Evolutionary conservation across 2,329 filamentous ascomycete species (phyloP), one percentile per base, ranked within the genome.

Genomic region (Endothia cerciana): DNA sequence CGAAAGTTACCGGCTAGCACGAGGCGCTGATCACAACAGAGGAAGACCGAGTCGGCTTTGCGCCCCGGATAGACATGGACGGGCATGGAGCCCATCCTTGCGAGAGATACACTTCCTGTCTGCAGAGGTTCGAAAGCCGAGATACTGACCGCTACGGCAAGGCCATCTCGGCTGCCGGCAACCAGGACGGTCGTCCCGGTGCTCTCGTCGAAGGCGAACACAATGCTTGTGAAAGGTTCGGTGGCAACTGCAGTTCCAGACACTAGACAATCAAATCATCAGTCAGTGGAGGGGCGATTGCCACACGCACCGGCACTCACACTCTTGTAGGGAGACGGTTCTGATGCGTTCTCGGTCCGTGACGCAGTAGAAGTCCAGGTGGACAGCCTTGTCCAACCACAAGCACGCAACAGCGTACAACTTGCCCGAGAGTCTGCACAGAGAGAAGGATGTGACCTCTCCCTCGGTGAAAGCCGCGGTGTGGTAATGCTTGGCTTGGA

Each of bases 131-230:
- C 13, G 65, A 66, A 4, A 19, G 70, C 70, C 33, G 58, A 56
- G 3, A 73, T 62, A 13, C 64, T 55, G 19, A 84, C 63, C 0
- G 77, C 83, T 36, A 85, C 72, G 1, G 87, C 72, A 43, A 84
- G 79, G 1, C 86, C 86, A 64, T 82, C 82, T 62, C 84, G 79
- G 33, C 83, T 86, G 10, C 85, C 85, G 10, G 79, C 71, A 4
- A 81, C 71, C 1, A 86, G 60, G 17, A 77, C 71, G 0, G 74
- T 70, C 7, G 71, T 72, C 15, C 72, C 66, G 1, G 62, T 51
- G 3, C 68, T 69, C 62, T 77, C 73, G 2, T 57, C 61, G n/a
- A 72, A 70, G 8, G 79, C 70, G 49, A 72, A 67, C 38, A 77
- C 76, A 43, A 86, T 77, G 63, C 81, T 85, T 10, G 81, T 85